Evolutionary conservation across 2,329 filamentous ascomycete species (phyloP).

Genomic region (Penicillium occitanis): DNA sequence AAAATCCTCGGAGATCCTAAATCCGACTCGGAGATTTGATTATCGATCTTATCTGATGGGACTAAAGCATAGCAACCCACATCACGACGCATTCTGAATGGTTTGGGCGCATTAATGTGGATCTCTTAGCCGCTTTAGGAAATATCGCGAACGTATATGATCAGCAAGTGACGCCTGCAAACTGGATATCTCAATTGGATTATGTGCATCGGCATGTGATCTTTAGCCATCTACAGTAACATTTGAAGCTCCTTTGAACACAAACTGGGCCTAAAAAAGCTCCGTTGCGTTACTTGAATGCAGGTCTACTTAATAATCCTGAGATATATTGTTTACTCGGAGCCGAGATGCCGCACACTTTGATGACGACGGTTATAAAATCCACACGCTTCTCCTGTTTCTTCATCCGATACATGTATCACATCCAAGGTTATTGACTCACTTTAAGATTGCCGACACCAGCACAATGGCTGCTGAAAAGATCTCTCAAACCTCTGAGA

Average conservation of each 20-base stretch:
- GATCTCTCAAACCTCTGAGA: not conserved
- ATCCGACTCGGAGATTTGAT: constrained; percentile 5
- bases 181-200: not conserved
- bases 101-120: not conserved
- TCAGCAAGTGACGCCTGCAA: too few relatives aligned
- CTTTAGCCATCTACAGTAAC: not conserved
- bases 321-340: not conserved
- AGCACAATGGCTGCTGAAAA: not conserved
- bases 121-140: constrained; percentile 6
- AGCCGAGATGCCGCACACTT: not conserved
- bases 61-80: not conserved
- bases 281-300: not conserved
- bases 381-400: not conserved
- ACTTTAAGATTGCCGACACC: not conserved
- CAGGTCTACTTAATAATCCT: not conserved
- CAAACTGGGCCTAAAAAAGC: not conserved
- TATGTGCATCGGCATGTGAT: not conserved
- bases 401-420: not conserved
- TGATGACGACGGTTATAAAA: not conserved
- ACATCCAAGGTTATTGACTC: not conserved
- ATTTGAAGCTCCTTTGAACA: not conserved
- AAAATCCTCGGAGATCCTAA: not conserved
- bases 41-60: constrained; percentile 20
- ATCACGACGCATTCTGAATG: not conserved
- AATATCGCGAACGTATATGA: not conserved